A percentile compares a stretch with the other conserved stretches of the same genome.
phyloP scores from a whole-genome alignment of 371 early-diverging fungal species.

The Circinella umbellata region DNA sequence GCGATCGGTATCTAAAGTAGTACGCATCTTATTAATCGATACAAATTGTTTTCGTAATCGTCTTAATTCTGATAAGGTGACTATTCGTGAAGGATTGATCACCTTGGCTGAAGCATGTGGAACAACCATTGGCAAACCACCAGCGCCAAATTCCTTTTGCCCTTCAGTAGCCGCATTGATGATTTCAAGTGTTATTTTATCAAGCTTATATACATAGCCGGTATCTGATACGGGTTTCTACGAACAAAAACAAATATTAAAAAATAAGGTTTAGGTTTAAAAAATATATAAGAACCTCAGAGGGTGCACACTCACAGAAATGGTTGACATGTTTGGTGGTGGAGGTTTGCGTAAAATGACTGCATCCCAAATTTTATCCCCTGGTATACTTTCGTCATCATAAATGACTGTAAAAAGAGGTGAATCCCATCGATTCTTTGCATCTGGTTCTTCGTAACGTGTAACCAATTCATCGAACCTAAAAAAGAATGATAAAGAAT shows the following conservation, averaged over 20 bases:
- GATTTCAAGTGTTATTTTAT: slow-evolving; percentile 81
- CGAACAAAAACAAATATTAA: neutral
- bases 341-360: slow-evolving; percentile 76
- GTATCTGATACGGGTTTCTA: slow-evolving; percentile 87
- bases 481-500: neutral
- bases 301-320: slow-evolving; percentile 53
- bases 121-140: slow-evolving; percentile 65
- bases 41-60: slow-evolving; percentile 85
- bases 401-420: slow-evolving; percentile 89
- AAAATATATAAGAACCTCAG: neutral
- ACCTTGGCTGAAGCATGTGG: slow-evolving; percentile 61
- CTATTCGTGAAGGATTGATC: slow-evolving; percentile 71
- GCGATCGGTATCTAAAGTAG: slow-evolving; percentile 66
- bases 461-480: slow-evolving; percentile 85
- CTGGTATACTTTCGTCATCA: slow-evolving; percentile 66
- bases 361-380: slow-evolving; percentile 78
- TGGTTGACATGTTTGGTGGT: slow-evolving; percentile 86
- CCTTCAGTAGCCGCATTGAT: slow-evolving; percentile 77
- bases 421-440: slow-evolving; percentile 91
- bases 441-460: slow-evolving; percentile 95
- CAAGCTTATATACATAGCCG: slow-evolving; percentile 90
- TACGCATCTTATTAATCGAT: slow-evolving; percentile 85
- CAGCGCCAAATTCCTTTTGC: slow-evolving; percentile 73
- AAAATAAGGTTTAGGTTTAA: slow-evolving; percentile 12
- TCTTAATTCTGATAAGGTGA: slow-evolving; percentile 85